Conservation (phyloP, 495 filamentous ascomycete genomes). For the Xylaria palmicola region DNA sequence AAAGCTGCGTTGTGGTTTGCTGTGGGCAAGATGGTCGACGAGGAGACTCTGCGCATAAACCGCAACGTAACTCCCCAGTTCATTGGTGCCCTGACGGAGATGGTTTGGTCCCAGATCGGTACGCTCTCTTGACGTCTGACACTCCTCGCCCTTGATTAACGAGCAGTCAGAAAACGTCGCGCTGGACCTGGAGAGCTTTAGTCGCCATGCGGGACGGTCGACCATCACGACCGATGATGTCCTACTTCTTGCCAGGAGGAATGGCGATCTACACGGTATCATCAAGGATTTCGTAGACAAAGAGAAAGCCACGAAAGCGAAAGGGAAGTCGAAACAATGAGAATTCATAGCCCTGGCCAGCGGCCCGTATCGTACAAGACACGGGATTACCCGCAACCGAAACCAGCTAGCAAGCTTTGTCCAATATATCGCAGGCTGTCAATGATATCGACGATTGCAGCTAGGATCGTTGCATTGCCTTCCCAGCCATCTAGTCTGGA, state of each 20-base stretch:
- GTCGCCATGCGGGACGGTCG: slow-evolving; percentile 80
- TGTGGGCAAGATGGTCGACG: slow-evolving; percentile 86
- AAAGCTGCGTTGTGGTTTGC: slow-evolving; percentile 94
- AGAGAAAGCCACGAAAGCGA: slow-evolving; percentile 45
- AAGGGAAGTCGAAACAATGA: slow-evolving; percentile 35
- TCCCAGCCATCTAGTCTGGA: too few species aligned
- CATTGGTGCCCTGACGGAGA: slow-evolving; percentile 85
- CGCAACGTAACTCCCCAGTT: slow-evolving; percentile 93
- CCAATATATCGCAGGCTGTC: too few species aligned
- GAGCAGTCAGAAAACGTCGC: slow-evolving; percentile 63
- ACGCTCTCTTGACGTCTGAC: slow-evolving; percentile 22
- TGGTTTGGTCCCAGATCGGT: slow-evolving; percentile 91
- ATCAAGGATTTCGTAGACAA: slow-evolving; percentile 66
- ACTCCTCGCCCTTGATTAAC: not conserved
- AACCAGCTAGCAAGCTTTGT: too few species aligned
- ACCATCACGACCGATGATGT: slow-evolving; percentile 85
- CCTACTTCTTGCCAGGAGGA: slow-evolving; percentile 78
- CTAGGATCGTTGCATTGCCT: too few species aligned
- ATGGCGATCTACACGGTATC: slow-evolving; percentile 76
- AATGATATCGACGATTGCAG: too few species aligned
- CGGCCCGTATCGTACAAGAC: too few species aligned
- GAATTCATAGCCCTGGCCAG: too few species aligned
- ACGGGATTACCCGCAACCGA: too few species aligned
- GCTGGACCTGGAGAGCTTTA: slow-evolving; percentile 77
- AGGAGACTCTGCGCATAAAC: slow-evolving; percentile 71